Conservation (phyloP, 2,329 filamentous ascomycete species). For the Macrophomina pseudophaseolina region DNA sequence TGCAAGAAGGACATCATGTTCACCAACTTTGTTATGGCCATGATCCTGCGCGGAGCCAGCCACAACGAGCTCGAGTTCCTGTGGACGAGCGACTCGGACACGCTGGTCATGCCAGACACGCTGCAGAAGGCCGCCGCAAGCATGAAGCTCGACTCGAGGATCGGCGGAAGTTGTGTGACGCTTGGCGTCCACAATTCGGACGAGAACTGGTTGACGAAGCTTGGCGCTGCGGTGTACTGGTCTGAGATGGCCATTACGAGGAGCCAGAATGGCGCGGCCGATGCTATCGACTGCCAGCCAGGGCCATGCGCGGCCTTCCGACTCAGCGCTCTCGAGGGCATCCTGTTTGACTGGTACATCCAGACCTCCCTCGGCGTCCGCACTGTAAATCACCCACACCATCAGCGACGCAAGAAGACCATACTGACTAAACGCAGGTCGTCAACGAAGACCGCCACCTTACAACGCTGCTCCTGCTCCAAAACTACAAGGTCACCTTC, state of each 20-base stretch:
- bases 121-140: slow-evolving; percentile 37
- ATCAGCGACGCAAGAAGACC: too few species aligned
- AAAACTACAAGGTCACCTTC: slow-evolving; percentile 43
- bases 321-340: slow-evolving; percentile 36
- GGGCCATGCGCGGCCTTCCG: slow-evolving; percentile 46
- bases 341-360: slow-evolving; percentile 45
- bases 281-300: slow-evolving; percentile 44
- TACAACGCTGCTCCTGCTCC: slow-evolving; percentile 43
- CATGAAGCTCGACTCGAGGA: slow-evolving; percentile 39
- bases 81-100: slow-evolving; percentile 47
- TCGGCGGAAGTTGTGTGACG: slow-evolving; percentile 42
- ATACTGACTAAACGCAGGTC: slow-evolving; percentile 29
- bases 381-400: slow-evolving; percentile 32
- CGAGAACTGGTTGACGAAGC: slow-evolving; percentile 37
- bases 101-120: slow-evolving; percentile 38
- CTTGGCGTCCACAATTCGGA: slow-evolving; percentile 43
- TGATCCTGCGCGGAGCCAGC: slow-evolving; percentile 39
- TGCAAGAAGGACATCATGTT: slow-evolving; percentile 50
- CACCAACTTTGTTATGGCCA: slow-evolving; percentile 42
- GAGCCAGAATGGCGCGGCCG: slow-evolving; percentile 37
- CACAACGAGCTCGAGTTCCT: slow-evolving; percentile 41
- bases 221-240: slow-evolving; percentile 43
- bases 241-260: slow-evolving; percentile 43
- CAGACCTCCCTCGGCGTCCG: slow-evolving; percentile 43
- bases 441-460: slow-evolving; percentile 48